Base-by-base conservation (phyloP, 176 grass and related monocot genomes). In the Puya raimondii region DNA sequence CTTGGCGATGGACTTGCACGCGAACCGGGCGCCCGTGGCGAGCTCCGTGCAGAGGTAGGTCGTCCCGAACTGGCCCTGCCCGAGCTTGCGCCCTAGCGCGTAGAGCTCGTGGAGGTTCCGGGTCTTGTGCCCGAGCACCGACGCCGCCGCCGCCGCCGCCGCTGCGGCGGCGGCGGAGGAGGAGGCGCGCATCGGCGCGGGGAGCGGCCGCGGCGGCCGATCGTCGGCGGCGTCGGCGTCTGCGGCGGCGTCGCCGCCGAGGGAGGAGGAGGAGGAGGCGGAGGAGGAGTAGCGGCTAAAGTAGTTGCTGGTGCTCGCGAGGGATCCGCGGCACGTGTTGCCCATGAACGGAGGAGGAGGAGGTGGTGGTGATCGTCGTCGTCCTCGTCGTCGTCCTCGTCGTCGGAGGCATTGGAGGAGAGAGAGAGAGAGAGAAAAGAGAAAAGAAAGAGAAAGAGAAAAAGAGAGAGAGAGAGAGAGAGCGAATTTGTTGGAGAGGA, bases 1-100 rank as follows among this genome's bases (percentile, higher is more conserved):
- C 84, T 91, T 91, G 20, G 80, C 81, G 78, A 91, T 91, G 33
- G 88, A 91, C 88, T 91, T 91, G 80, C 84, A 91, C 0, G 88
- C 88, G 10, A 78, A 68, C 0, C 50, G 67, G 0, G 15, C 13
- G 16, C 85, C 79, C 0, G 88, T 87, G 1, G 73, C 25, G 0
- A 74, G 4, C n/a, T 91, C 79, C 8, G 81, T 91, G 79, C 81
- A 87, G 3, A 91, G 88, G 81, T 91, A 87, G 0, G 88, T 91
- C 1, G 85, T 91, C 20, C 88, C 88, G 72, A 91, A 91, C 85
- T 91, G 85, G 0, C 88, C 88, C 79, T 91, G 88, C 0, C 88
- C 88, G 0, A 91, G 88, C 85, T 91, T 87, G 21, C 84, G 79
- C 1, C 88, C 85, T 2, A 91, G 18, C 0, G n/a, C 1, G 81